phyloP scores from a whole-genome alignment of 495 filamentous ascomycete species.

The Xylaria curta region DNA sequence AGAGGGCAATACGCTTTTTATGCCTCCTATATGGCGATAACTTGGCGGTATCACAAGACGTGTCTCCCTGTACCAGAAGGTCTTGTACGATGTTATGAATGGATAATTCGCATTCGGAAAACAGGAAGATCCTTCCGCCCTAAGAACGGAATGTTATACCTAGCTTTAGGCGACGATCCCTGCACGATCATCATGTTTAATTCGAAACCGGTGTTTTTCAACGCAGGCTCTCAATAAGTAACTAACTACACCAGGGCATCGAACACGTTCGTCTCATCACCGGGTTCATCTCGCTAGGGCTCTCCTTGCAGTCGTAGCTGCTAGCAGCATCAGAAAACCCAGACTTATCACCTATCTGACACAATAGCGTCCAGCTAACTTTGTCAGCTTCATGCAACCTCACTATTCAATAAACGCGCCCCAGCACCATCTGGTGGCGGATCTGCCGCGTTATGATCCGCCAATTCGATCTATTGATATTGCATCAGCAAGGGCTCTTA shows the following conservation, averaged over 20 bases:
- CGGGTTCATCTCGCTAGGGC: neutral
- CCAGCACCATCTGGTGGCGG: slow-evolving; percentile 1
- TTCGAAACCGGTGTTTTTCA: slow-evolving; percentile 31
- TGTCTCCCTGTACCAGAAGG: neutral
- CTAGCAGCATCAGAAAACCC: neutral
- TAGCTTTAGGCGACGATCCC: slow-evolving; percentile 39
- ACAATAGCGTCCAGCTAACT: neutral
- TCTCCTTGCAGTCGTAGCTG: neutral
- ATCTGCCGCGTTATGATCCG: slow-evolving; percentile 5
- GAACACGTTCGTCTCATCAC: slow-evolving; percentile 28
- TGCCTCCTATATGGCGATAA: slow-evolving; percentile 15
- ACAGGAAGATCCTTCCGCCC: slow-evolving; percentile 44
- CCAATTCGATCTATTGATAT: slow-evolving; percentile 20
- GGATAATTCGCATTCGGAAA: slow-evolving; percentile 35
- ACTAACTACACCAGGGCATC: slow-evolving; percentile 28
- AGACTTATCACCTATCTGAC: neutral
- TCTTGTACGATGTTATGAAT: slow-evolving; percentile 18
- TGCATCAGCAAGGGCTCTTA: neutral
- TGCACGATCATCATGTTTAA: slow-evolving; percentile 32
- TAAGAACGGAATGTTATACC: slow-evolving; percentile 38
- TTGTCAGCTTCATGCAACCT: neutral
- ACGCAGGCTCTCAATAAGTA: neutral
- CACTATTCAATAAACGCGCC: neutral
- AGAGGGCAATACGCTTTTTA: slow-evolving; percentile 27
- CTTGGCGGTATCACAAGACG: neutral